Evolutionary conservation across 257 asterid species (phyloP), one percentile per base, ranked within the genome.

Genomic region (Solanum infundibuliforme): DNA sequence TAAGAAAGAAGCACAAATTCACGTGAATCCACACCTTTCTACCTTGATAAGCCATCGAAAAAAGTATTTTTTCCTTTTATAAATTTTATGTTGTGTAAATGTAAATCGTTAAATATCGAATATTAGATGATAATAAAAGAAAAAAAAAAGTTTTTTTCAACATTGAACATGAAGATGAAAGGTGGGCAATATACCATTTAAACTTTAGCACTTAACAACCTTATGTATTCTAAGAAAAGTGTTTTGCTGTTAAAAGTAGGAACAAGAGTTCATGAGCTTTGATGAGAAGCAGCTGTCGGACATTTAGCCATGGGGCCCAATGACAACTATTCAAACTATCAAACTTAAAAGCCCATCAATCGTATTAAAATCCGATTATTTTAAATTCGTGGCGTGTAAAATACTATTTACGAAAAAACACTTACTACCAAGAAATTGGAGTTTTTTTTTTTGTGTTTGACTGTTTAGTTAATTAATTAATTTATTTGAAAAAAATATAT

Each of bases 341-440:
- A 46, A 81, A 82, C 69, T 82, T n/a, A 46, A 46, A 29, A 29
- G 20, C 6, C 27, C 8, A 39, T 13, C 23, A 3, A 23, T 23
- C 13, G 2, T 62, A 62, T 20, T 55, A 55, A 1, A 55, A 3
- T 20, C 0, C 0, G 65, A 55, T 0, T 55, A 55, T 6, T 55
- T 55, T 0, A 18, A 55, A 55, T 55, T 55, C 1, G 0, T 5
- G n/a, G 1, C 0, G 11, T 3, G 10, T 55, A 18, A 18, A 18
- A 2, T 0, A 0, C 9, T 16, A 52, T 52, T 52, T 52, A 55
- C 10, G 4, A 18, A 20, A 52, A 55, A 55, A 18, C 1, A 0
- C 11, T 20, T 20, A 0, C 11, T 20, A 55, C 9, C 2, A 55
- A 55, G 5, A 7, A 7, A 55, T 58, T 58, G 2, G 12, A 58